These are phyloP conservation scores for Orbilia oligospora DNA, from an alignment of 2,329 filamentous ascomycete species.

Conservation along the genomic window DNA sequence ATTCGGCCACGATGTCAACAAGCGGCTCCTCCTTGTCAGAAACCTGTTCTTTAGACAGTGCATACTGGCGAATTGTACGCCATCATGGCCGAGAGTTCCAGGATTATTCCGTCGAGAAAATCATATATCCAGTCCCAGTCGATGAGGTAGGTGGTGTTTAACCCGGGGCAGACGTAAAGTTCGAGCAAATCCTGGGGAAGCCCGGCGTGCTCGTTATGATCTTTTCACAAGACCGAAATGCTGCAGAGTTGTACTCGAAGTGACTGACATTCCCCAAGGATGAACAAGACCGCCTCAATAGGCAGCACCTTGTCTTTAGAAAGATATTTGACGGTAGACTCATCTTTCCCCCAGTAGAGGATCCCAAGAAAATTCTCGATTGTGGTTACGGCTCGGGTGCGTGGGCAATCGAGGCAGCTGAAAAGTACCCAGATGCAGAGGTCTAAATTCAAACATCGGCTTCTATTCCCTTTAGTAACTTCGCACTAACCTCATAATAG, in stretches of 20 bases:
- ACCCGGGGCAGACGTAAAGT: constrained; percentile 12
- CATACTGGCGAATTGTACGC: constrained; percentile 73
- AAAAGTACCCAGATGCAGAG: constrained; percentile 76
- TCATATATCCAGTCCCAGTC: constrained; percentile 77
- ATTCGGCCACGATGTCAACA: constrained; percentile 60
- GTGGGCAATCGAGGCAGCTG: constrained; percentile 79
- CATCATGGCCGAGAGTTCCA: constrained; percentile 78
- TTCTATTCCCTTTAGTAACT: constrained; percentile 62
- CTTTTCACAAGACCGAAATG: background rate
- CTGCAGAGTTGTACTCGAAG: background rate
- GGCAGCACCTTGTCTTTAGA: constrained; percentile 76
- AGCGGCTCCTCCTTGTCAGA: constrained; percentile 65
- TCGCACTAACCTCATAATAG: constrained; percentile 67
- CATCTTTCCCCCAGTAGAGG: constrained; percentile 77
- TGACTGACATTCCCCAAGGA: constrained; percentile 69
- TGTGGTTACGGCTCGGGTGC: constrained; percentile 80
- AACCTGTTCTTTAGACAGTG: constrained; percentile 72
- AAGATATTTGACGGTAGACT: constrained; percentile 77
- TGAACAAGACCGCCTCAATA: constrained; percentile 76
- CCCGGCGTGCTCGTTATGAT: constrained; percentile 37
- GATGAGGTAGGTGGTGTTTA: constrained; percentile 74
- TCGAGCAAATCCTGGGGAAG: constrained; percentile 36
- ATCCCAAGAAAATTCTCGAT: constrained; percentile 76
- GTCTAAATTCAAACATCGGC: constrained; percentile 68
- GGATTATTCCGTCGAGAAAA: constrained; percentile 76